Conservation (phyloP, 164 flowering plant genomes). For the Saururus chinensis region DNA sequence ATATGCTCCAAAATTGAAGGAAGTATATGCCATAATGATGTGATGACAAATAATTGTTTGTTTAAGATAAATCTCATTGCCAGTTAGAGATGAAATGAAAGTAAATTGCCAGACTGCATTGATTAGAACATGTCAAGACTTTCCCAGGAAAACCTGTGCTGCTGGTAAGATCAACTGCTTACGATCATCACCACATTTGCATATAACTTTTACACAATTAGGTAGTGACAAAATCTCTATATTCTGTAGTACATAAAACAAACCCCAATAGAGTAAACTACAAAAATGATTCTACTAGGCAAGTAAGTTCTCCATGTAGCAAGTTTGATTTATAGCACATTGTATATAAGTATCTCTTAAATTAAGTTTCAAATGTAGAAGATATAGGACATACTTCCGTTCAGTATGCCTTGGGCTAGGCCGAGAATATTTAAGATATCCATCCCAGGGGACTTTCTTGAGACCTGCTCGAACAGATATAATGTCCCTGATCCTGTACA, state of each 20-base stretch:
- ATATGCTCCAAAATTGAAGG: neutral
- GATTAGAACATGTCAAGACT: neutral
- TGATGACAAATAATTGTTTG: neutral
- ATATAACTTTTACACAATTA: no score
- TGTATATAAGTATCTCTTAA: neutral
- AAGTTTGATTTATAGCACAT: neutral
- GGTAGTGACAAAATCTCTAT: no score
- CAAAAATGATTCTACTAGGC: no score
- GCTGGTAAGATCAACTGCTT: neutral
- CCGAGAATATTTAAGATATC: conserved; percentile 85
- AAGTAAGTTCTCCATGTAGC: neutral
- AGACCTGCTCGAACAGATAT: conserved; percentile 90
- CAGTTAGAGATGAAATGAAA: no score
- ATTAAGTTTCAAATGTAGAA: neutral
- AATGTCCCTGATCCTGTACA: conserved; percentile 76
- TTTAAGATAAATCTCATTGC: neutral
- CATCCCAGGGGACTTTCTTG: conserved; percentile 98
- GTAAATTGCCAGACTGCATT: neutral
- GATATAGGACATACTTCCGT: conserved; percentile 41
- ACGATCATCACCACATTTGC: neutral
- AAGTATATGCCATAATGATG: neutral
- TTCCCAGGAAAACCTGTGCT: no score
- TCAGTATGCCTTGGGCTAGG: conserved; percentile 89
- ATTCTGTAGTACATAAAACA: no score
- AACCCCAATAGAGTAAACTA: no score